A percentile compares a stretch with the other conserved stretches of the same genome.
Conservation (phyloP, 2,329 filamentous ascomycete genomes). For the Sporothrix brunneoviolacea region DNA sequence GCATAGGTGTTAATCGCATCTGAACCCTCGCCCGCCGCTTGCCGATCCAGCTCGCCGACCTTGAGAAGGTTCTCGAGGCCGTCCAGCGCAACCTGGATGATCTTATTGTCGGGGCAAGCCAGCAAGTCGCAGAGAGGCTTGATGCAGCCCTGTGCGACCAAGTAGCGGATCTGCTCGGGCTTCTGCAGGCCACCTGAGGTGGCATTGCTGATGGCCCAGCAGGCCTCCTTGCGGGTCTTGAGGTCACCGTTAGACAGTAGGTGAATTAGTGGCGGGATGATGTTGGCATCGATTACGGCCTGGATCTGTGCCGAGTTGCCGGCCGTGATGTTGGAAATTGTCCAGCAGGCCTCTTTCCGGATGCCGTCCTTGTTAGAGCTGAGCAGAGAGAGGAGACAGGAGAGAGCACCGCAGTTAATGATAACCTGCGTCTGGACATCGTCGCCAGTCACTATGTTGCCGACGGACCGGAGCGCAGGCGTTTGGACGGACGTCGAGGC, state of each 20-base stretch:
- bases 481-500: constrained; percentile 98
- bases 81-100: constrained; percentile 96
- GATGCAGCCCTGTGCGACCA: constrained; percentile 91
- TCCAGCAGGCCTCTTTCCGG: constrained; percentile 99
- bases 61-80: constrained; percentile 99
- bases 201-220: constrained; percentile 98
- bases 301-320: constrained; percentile 98
- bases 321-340: constrained; percentile 97
- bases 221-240: constrained; percentile 98
- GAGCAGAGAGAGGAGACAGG: constrained; percentile 85
- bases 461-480: constrained; percentile 90
- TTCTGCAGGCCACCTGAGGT: constrained; percentile 97
- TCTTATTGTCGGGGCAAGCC: constrained; percentile 97
- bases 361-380: constrained; percentile 98
- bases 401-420: constrained; percentile 93
- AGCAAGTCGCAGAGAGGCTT: constrained; percentile 94
- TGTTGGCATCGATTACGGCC: constrained; percentile 91
- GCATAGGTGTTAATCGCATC: constrained; percentile 93
- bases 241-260: constrained; percentile 94
- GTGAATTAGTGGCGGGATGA: constrained; percentile 93
- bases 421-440: constrained; percentile 99
- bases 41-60: constrained; percentile 98
- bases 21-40: constrained; percentile 65
- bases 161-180: constrained; percentile 94
- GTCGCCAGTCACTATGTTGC: constrained; percentile 97